A percentile compares a stretch with the other conserved stretches of the same genome.
Conservation (phyloP, 2,329 filamentous ascomycete species). For the Chaetomium sp. region DNA sequence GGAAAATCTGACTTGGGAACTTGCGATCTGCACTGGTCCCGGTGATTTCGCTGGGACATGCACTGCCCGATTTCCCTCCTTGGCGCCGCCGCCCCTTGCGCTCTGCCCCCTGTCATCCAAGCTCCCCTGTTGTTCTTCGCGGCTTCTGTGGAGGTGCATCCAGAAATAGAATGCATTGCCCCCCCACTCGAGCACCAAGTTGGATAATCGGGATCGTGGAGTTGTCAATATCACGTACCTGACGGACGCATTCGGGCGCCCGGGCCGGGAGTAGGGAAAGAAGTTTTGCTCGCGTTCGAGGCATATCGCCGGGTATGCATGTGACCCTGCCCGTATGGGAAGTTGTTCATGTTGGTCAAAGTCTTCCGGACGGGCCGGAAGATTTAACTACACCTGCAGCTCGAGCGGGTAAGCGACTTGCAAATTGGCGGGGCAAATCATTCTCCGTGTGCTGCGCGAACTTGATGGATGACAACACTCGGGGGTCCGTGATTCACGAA, state of each 20-base stretch:
- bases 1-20: background rate
- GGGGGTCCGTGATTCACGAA: too few relatives aligned
- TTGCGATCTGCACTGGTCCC: conserved; percentile 1
- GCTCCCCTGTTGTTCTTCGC: background rate
- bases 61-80: conserved; percentile 3
- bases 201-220: background rate
- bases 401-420: background rate
- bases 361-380: too few relatives aligned
- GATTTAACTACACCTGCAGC: background rate
- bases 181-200: background rate
- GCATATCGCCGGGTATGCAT: background rate
- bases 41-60: conserved; percentile 1
- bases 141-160: conserved; percentile 3
- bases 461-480: too few relatives aligned
- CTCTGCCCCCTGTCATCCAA: background rate
- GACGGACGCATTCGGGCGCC: background rate
- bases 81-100: background rate
- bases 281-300: background rate
- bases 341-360: too few relatives aligned
- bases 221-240: conserved; percentile 2
- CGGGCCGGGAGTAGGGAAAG: background rate
- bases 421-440: background rate
- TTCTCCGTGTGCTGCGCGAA: too few relatives aligned
- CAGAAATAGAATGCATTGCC: conserved; percentile 11
- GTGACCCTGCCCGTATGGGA: background rate